A percentile compares a stretch with the other conserved stretches of the same genome.
phyloP scores from a whole-genome alignment of 805 yeast genomes.

The Wickerhamiella parazyma region DNA sequence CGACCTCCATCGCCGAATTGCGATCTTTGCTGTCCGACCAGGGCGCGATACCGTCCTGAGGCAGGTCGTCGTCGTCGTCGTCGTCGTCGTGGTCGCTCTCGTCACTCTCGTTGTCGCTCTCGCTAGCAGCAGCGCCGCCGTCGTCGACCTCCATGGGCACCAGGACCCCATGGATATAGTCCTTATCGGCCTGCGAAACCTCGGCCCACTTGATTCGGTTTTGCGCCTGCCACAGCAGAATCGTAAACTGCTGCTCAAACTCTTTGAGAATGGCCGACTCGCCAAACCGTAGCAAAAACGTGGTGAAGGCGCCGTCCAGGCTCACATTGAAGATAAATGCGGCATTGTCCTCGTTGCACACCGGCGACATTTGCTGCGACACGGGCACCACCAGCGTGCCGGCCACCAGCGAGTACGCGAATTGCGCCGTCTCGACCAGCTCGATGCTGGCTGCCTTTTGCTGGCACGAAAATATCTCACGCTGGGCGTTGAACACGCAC shows the following conservation, averaged over 20 bases:
- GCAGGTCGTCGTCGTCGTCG: conserved; percentile 26
- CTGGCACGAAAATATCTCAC: not conserved
- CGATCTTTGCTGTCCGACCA: conserved; percentile 24
- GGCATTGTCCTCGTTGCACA: conserved; percentile 42
- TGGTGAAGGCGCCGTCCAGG: conserved; percentile 31
- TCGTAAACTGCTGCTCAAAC: conserved; percentile 42
- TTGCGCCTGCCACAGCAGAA: conserved; percentile 46
- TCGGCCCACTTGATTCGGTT: conserved; percentile 39
- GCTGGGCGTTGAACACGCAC: conserved; percentile 37
- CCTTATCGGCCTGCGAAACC: conserved; percentile 33
- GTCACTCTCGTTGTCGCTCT: conserved; percentile 24
- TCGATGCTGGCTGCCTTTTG: not conserved
- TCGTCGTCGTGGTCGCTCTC: conserved; percentile 27
- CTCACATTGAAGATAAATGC: conserved; percentile 56
- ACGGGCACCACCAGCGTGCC: conserved; percentile 20
- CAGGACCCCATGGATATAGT: conserved; percentile 47
- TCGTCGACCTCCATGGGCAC: too few species aligned
- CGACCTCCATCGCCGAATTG: conserved; percentile 59
- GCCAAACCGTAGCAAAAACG: conserved; percentile 52
- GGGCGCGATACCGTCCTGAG: conserved; percentile 7
- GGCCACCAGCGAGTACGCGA: conserved; percentile 42
- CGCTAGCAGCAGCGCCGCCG: too few species aligned
- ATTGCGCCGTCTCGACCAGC: conserved; percentile 36
- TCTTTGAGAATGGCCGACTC: conserved; percentile 29
- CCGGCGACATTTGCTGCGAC: conserved; percentile 44